Evolutionary conservation across 2,329 filamentous ascomycete genomes (phyloP).

Genomic region (Aspergillus cejpii): DNA sequence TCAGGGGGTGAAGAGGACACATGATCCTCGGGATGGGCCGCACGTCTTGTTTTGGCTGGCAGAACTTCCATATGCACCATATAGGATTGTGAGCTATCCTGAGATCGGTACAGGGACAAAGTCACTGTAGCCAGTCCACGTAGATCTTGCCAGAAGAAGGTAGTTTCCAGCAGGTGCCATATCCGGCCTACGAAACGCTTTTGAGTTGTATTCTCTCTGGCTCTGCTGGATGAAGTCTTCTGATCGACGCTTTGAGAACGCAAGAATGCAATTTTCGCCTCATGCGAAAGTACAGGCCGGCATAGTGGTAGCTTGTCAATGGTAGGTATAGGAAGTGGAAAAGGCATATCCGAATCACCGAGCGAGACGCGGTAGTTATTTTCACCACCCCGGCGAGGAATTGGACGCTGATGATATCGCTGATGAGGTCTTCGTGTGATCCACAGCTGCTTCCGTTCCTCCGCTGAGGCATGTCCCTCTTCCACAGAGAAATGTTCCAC

Average conservation of each 20-base stretch:
- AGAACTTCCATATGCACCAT: not conserved
- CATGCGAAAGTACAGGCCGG: conserved; percentile 1
- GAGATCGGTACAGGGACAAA: not conserved
- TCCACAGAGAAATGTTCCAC: not conserved
- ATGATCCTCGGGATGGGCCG: not conserved
- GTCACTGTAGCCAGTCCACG: not conserved
- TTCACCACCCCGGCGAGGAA: conserved; percentile 1
- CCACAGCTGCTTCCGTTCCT: conserved; percentile 1
- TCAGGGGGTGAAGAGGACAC: not conserved
- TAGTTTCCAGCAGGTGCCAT: not conserved
- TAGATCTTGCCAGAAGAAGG: not conserved
- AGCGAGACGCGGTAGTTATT: not conserved
- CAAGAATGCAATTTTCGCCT: not conserved
- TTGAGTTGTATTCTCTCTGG: not conserved
- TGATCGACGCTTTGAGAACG: not conserved
- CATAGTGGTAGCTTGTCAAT: conserved; percentile 12
- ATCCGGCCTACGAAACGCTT: not conserved
- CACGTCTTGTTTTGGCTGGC: not conserved
- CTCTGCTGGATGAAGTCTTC: not conserved
- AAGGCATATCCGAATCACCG: conserved; percentile 10
- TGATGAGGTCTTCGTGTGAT: not conserved
- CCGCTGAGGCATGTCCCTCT: not conserved
- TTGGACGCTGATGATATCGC: conserved; percentile 3
- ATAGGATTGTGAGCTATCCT: not conserved
- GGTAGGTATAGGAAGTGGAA: conserved; percentile 12